Evolutionary conservation across 345 rosid species (phyloP), one percentile per base, ranked within the genome.

Genomic region (Arabis hirsuta): DNA sequence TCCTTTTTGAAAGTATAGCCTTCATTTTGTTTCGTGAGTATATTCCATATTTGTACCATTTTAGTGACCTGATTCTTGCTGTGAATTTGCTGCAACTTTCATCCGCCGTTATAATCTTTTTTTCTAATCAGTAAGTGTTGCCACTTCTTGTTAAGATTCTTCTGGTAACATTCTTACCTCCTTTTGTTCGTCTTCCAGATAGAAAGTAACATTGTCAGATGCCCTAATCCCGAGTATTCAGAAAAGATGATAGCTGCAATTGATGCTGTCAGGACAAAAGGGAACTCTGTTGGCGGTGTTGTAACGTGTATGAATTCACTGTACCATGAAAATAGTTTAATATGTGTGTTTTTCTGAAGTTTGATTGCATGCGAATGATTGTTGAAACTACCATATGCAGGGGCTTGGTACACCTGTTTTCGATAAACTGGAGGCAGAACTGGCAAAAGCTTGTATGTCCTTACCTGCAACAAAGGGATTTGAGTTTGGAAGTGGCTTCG

Each of bases 361-460:
- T 45, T 48, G 34, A 11, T 51, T 39, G 19, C 19, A 57, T 70
- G 59, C 0, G 6, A 55, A 55, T 69, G 32, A 48, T 41, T 20
- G 59, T 68, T 83, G 56, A 75, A 75, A 71, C 47, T 71, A 43
- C 44, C n/a, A 78, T 74, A 16, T 1, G 10, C 88, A 96, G 99
- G 99, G 99, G 72, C 99, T 96, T 64, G 99, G 99, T 72, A 86
- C 99, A 29, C 99, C 99, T 1, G 99, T 96, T 55, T 96, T 96
- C 22, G 96, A 86, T 80, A 96, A 96, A 80, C 92, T 96, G 74
- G 98, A 90, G 83, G 98, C 96, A 34, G 87, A 92, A 84, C 84
- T 96, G 51, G 99, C 99, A 9, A 90, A 87, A 81, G 99, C 98
- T 79, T 87, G 82, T 42, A 78, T 96, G 92, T 96, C 99, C 0